A percentile compares a stretch with the other conserved stretches of the same genome.
phyloP scores from a whole-genome alignment of 148 eudicot species.

The Vaccinium corymbosum region DNA sequence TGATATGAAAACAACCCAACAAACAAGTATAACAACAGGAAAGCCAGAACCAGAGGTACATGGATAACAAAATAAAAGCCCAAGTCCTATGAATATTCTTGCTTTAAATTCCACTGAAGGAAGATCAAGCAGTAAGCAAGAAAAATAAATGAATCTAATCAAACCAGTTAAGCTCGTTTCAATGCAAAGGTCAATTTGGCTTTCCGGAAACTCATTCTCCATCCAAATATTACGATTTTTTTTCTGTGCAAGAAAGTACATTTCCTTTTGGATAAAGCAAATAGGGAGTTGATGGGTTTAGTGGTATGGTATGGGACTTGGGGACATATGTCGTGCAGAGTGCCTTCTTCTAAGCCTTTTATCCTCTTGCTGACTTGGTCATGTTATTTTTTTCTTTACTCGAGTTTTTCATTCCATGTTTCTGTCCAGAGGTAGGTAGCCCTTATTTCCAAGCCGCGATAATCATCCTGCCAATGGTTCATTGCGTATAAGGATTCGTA shows the following conservation, averaged over 20 bases:
- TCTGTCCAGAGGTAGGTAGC: background rate
- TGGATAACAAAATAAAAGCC: background rate
- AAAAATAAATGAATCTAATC: background rate
- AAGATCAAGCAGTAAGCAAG: background rate
- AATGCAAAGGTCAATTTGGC: background rate
- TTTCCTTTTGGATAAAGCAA: background rate
- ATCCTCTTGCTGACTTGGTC: background rate
- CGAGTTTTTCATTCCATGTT: background rate
- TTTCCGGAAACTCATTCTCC: background rate
- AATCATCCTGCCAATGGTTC: background rate
- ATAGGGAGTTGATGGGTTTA: slow-evolving; percentile 1
- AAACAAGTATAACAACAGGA: no score
- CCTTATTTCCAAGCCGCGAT: background rate
- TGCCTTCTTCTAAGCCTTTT: background rate
- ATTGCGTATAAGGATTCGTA: background rate
- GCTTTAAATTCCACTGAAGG: background rate
- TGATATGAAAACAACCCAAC: background rate
- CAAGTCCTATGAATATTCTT: background rate
- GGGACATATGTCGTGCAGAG: background rate
- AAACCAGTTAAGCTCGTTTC: background rate
- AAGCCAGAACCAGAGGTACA: no score
- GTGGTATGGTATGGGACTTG: background rate
- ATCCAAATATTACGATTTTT: background rate
- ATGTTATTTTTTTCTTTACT: slow-evolving; percentile 7
- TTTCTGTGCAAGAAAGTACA: background rate